Conservation (phyloP, 164 flowering plant genomes). For the Santalum album region DNA sequence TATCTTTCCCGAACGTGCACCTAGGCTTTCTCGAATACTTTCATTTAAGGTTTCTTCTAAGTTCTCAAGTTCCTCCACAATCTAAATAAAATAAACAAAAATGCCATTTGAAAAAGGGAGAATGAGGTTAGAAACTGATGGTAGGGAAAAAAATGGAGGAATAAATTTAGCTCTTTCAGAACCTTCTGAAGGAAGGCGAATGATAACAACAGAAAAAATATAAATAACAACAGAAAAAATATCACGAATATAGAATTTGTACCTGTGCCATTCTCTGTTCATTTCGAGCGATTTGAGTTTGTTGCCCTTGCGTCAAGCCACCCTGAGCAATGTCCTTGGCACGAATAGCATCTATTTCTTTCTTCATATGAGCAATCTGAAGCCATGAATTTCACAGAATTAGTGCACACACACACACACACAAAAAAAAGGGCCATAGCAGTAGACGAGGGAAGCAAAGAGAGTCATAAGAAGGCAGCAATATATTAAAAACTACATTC, state of each 20-base stretch:
- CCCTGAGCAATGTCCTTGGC: slow-evolving; percentile 96
- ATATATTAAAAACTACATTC: too few relatives aligned
- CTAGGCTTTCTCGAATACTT: slow-evolving; percentile 87
- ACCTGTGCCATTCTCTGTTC: slow-evolving; percentile 96
- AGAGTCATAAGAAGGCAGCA: too few relatives aligned
- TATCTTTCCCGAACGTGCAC: slow-evolving; percentile 61
- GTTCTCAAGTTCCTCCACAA: slow-evolving; percentile 91
- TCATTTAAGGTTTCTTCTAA: slow-evolving; percentile 97
- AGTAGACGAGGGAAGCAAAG: too few relatives aligned
- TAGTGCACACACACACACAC: not conserved
- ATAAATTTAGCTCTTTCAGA: too few relatives aligned
- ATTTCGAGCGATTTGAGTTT: slow-evolving; percentile 97
- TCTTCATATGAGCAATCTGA: slow-evolving; percentile 94
- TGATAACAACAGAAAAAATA: not conserved
- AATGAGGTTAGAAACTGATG: too few relatives aligned
- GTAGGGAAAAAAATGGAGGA: too few relatives aligned
- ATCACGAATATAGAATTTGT: not conserved
- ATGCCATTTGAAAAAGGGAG: too few relatives aligned
- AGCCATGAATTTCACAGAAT: slow-evolving; percentile 5
- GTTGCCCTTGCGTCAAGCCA: slow-evolving; percentile 98
- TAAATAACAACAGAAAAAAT: not conserved
- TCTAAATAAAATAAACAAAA: slow-evolving; percentile 23
- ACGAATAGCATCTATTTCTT: slow-evolving; percentile 91
- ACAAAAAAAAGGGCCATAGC: too few relatives aligned
- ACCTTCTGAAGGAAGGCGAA: not conserved